Evolutionary conservation across 73 alveolate genomes (phyloP).

Genomic region (Paraurostyla sp.): DNA sequence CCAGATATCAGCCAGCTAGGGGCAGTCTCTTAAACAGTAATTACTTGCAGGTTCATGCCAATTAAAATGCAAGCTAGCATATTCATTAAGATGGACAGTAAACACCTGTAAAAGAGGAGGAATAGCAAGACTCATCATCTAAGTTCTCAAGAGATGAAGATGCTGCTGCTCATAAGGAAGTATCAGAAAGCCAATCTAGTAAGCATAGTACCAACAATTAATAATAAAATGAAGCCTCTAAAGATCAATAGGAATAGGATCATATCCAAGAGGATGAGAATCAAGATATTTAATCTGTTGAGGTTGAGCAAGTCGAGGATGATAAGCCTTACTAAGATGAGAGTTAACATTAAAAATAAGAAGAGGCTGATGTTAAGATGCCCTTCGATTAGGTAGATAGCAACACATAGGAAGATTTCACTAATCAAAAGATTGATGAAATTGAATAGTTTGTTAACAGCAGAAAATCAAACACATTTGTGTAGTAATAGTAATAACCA

Average conservation of each 20-base stretch:
- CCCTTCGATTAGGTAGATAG: not conserved
- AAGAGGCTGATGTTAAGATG: not conserved
- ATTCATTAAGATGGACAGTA: not conserved
- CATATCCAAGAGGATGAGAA: not conserved
- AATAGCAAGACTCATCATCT: slow-evolving; percentile 7
- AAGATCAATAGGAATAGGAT: not conserved
- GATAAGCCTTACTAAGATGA: not conserved
- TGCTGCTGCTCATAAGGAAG: not conserved
- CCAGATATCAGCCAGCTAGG: not conserved
- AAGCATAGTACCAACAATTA: not conserved
- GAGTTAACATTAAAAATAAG: not conserved
- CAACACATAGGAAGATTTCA: no score
- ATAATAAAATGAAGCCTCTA: not conserved
- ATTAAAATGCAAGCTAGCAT: not conserved
- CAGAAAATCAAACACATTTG: slow-evolving; percentile 21
- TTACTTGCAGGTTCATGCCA: no score
- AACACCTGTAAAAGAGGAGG: slow-evolving; percentile 17
- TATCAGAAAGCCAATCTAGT: not conserved
- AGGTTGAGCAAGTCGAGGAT: not conserved
- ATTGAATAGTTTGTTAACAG: slow-evolving; percentile 2
- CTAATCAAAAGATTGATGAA: not conserved
- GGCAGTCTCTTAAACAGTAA: not conserved
- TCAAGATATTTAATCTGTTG: not conserved
- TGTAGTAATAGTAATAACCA: no score
- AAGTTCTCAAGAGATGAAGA: not conserved